Evolutionary conservation across 1,284 basidiomycete species (phyloP).

Genomic region (Irpex sp.): DNA sequence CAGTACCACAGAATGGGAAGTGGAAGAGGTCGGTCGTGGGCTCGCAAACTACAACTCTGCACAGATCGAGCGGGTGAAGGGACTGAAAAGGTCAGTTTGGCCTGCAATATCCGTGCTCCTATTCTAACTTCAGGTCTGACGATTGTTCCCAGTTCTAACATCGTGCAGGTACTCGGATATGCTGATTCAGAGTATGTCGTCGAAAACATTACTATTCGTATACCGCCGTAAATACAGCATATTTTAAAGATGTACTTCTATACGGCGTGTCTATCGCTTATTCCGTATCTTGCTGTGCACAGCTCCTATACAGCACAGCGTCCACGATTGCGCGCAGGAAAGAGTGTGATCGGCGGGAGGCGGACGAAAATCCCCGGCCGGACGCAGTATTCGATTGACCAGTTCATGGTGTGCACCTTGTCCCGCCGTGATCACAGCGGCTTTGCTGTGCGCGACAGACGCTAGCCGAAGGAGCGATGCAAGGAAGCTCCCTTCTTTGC

Average conservation of each 20-base stretch:
- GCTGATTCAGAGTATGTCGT: slow-evolving; percentile 97
- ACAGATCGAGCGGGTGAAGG: slow-evolving; percentile 88
- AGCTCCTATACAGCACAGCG: not conserved
- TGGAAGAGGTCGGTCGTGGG: slow-evolving; percentile 90
- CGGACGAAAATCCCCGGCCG: not conserved
- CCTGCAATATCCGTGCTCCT: not conserved
- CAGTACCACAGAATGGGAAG: slow-evolving; percentile 61
- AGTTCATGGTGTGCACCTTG: not conserved
- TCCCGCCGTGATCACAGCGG: not conserved
- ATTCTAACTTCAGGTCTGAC: slow-evolving; percentile 6
- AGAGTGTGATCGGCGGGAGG: not conserved
- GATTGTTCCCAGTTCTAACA: slow-evolving; percentile 61
- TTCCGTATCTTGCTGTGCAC: not conserved
- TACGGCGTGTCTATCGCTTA: not conserved
- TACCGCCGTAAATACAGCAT: slow-evolving; percentile 24
- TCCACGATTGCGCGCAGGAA: not conserved
- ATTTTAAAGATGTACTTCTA: not conserved
- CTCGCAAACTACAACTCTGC: slow-evolving; percentile 95
- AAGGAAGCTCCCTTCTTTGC: not conserved
- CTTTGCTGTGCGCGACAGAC: not conserved
- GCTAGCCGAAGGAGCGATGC: not conserved
- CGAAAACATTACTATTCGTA: slow-evolving; percentile 81
- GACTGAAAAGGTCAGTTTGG: slow-evolving; percentile 74
- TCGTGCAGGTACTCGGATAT: slow-evolving; percentile 83
- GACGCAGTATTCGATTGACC: not conserved